Evolutionary conservation across 768 basidiomycete species (phyloP), one percentile per base, ranked within the genome.

Genomic region (Roridomyces roridus): DNA sequence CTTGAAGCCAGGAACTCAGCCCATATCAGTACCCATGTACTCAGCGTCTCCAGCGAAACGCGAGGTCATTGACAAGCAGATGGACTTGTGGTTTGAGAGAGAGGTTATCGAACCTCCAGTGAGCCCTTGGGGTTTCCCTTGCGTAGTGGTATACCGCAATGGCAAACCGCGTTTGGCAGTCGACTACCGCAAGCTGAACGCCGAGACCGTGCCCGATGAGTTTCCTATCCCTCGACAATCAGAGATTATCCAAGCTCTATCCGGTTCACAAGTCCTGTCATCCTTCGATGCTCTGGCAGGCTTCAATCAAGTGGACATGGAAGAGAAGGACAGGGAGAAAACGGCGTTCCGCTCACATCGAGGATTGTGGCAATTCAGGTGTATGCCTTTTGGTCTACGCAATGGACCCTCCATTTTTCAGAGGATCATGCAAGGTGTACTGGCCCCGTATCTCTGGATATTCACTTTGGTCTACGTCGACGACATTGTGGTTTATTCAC

Each of bases 391-490:
- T 44, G 72, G 74, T 0, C 64, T 66, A 0, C 45, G 69, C 0
- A 74, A 75, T 46, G 72, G 75, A 0, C 79, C 77, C 0, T 62
- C 70, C 0, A 66, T 77, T 0, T 79, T 79, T 46, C 79, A 80
- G 46, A 39, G 73, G 15, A 59, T 77, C 5, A 79, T 80, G 77
- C 74, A 78, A 37, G 51, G 47, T 2, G 60, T 77, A 0, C 60
- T 78, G 0, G 62, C 72, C 0, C 73, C 71, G 0, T 77, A 59
- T 40, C 60, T 79, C 2, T 77, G 76, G 75, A 48, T 75, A 0
- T 77, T 77, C 40, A 51, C 73, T 0, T 41, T 75, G 11, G 77
- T 79, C 0, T 80, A 79, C 45, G 75, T 79, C 9, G 74, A 80
- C 29, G 70, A 80, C 36, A 78, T 79, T 1, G 68, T 79, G 0